phyloP scores from a whole-genome alignment of 2,329 filamentous ascomycete species.

The Aspergillus ochraceoroseus region DNA sequence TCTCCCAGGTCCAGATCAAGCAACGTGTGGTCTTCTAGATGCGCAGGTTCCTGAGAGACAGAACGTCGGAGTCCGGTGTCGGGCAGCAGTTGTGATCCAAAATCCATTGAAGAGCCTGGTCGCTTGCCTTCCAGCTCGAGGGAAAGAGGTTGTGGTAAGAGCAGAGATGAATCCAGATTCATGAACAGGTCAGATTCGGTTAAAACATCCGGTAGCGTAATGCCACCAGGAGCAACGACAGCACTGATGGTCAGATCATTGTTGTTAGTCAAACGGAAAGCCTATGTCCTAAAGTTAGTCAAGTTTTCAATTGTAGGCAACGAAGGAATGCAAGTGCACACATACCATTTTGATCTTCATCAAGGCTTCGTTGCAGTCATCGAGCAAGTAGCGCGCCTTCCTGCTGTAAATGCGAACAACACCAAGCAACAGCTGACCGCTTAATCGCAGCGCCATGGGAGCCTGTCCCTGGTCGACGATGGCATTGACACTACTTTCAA shows the following conservation, averaged over 20 bases:
- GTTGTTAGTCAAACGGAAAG: conserved; percentile 88
- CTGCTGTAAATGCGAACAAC: conserved; percentile 96
- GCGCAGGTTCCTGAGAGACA: conserved; percentile 49
- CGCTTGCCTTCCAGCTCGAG: conserved; percentile 36
- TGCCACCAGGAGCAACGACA: conserved; percentile 72
- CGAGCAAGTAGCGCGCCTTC: conserved; percentile 91
- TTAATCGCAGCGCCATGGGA: conserved; percentile 88
- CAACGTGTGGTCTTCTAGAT: conserved; percentile 63
- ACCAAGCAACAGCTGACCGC: conserved; percentile 87
- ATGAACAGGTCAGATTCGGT: conserved; percentile 90
- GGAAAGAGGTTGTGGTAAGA: conserved; percentile 67
- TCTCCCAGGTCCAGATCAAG: conserved; percentile 67
- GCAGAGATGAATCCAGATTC: conserved; percentile 73
- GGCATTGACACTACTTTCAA: conserved; percentile 88
- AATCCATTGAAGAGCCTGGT: conserved; percentile 45
- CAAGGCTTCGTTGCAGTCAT: conserved; percentile 95
- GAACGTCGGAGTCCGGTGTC: conserved; percentile 52
- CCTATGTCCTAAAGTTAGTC: conserved; percentile 53
- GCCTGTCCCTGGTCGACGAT: conserved; percentile 92
- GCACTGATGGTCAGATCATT: conserved; percentile 80
- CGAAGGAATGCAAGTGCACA: background rate
- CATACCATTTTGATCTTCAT: conserved; percentile 97
- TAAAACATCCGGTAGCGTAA: conserved; percentile 85
- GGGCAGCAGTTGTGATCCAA: conserved; percentile 74
- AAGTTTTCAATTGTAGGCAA: background rate